These are phyloP conservation scores for Spathaspora sp. DNA, from an alignment of 805 yeast genomes.

Conservation along the genomic window DNA sequence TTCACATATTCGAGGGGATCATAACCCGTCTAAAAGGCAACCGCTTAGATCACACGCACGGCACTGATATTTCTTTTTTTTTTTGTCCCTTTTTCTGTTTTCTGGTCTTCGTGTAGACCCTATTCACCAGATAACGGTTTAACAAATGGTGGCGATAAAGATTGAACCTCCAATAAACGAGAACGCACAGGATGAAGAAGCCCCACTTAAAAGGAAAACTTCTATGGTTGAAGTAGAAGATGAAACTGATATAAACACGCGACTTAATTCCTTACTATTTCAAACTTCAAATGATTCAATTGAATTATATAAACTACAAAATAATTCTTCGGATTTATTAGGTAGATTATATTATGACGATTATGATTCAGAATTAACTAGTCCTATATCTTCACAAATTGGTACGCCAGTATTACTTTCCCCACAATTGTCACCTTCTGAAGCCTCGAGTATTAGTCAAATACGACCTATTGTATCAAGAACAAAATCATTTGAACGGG, in stretches of 20 bases:
- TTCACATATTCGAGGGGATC: too few relatives aligned
- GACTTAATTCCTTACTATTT: slow-evolving; percentile 34
- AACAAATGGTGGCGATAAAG: not conserved
- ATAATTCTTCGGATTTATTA: slow-evolving; percentile 35
- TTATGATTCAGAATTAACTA: slow-evolving; percentile 29
- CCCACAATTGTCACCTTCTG: not conserved
- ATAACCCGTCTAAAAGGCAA: not conserved
- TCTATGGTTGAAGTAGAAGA: slow-evolving; percentile 11
- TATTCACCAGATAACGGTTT: not conserved
- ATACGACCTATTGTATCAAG: not conserved
- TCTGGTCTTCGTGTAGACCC: not conserved
- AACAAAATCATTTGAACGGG: slow-evolving; percentile 27
- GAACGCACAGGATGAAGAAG: slow-evolving; percentile 6
- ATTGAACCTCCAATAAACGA: not conserved
- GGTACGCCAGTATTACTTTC: slow-evolving; percentile 15
- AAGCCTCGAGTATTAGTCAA: not conserved
- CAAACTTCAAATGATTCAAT: slow-evolving; percentile 36
- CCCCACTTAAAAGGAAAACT: slow-evolving; percentile 11
- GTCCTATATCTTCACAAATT: slow-evolving; percentile 14
- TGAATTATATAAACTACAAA: slow-evolving; percentile 34
- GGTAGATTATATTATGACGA: slow-evolving; percentile 43
- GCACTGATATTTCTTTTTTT: not conserved
- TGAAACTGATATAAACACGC: slow-evolving; percentile 34
- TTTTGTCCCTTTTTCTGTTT: too few relatives aligned
- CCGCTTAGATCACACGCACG: not conserved